Evolutionary conservation across 2,329 filamentous ascomycete genomes (phyloP), one percentile per base, ranked within the genome.

Genomic region (Sporothrix curviconia): DNA sequence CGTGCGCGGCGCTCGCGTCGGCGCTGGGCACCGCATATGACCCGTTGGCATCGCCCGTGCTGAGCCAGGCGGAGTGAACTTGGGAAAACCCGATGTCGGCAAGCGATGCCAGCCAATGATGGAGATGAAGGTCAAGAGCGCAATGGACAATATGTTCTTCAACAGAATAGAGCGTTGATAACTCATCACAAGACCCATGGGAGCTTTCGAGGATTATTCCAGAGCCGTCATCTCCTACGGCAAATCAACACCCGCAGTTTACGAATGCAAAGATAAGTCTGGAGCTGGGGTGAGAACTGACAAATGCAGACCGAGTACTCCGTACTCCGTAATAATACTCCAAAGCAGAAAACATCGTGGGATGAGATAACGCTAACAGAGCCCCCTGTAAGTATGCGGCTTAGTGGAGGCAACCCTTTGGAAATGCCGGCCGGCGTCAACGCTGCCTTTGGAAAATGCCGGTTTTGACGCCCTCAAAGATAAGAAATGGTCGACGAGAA

Each of bases 21-120:
- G 59, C 56, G 2, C 43, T 58, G 36, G 59, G 56, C 28, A 25
- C 40, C 4, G 1, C 28, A 22, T 60, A 60, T 24, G 56, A 58
- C n/a, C 24, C 36, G 2, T 36, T 30, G 6, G n/a, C 42, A 8
- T 37, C 59, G 15, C 59, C 59, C 1, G 44, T 60, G 25, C 36
- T 55, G 49, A n/a, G 49, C 24, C 47, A 53, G 49, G 19, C 40
- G 8, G 46, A 55, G 53, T 55, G 28, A 30, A 6, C 17, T 4
- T 9, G 39, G 6, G 9, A 12, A 32, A 14, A 15, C 15, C 15
- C 14, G 42, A 24, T 1, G 25, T 17, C 40, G 19, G n/a, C 19
- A 24, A 28, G 14, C 7, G 30, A 32, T 32, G n/a, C 42, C 19
- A 32, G n/a, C n/a, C n/a, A 44, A 25, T 44, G 3, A 47, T 11